Percentiles rank a stretch among this genome's conserved stretches.
Conservation (phyloP, 371 early-diverging fungal genomes). For the Thermomucor indicae-seudaticae region DNA sequence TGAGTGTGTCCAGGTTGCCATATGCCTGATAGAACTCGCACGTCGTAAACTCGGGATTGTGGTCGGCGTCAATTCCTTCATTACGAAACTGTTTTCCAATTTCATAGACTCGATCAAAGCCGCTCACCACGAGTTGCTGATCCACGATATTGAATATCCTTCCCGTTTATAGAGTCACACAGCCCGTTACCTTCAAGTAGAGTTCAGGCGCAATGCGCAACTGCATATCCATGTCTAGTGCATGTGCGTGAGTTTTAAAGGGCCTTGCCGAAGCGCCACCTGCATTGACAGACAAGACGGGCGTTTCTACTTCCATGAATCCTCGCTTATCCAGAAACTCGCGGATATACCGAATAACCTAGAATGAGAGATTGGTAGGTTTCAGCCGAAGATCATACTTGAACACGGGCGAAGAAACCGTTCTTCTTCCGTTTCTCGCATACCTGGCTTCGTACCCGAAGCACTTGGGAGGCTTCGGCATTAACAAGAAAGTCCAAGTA, state of each 20-base stretch:
- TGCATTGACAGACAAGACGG: constrained; percentile 80
- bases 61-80: constrained; percentile 96
- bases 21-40: constrained; percentile 98
- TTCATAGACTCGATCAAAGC: constrained; percentile 94
- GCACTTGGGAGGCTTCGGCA: constrained; percentile 49
- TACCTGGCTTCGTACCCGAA: constrained; percentile 56
- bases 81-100: constrained; percentile 97
- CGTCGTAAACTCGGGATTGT: constrained; percentile 98
- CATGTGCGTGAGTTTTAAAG: constrained; percentile 84
- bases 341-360: constrained; percentile 76
- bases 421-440: background rate
- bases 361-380: too few relatives aligned
- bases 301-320: constrained; percentile 98
- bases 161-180: too few relatives aligned
- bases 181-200: constrained; percentile 81
- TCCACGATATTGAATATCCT: background rate
- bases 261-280: constrained; percentile 98
- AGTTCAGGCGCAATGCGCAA: constrained; percentile 96
- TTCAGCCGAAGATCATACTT: too few relatives aligned
- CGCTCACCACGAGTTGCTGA: constrained; percentile 90
- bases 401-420: too few relatives aligned
- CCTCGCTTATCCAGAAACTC: constrained; percentile 71
- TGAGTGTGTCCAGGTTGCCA: constrained; percentile 77
- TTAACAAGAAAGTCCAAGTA: constrained; percentile 91
- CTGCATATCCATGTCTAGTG: constrained; percentile 74